These are phyloP conservation scores for Amaranthus cruentus DNA, from an alignment of 148 eudicot species.

Conservation along the genomic window DNA sequence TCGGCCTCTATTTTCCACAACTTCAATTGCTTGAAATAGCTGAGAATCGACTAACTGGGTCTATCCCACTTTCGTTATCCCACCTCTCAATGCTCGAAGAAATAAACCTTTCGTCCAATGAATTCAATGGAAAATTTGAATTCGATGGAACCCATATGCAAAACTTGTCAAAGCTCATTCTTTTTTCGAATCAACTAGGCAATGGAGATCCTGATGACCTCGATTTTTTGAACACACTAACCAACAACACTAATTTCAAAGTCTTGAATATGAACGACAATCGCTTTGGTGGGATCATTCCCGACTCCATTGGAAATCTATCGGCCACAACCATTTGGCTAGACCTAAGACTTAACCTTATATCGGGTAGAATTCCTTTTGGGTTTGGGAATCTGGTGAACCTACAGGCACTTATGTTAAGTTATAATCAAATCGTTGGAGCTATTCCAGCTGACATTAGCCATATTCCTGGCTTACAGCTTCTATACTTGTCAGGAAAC, in stretches of 20 bases:
- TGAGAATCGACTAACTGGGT: slow-evolving; percentile 3
- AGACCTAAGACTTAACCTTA: neutral
- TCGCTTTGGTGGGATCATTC: slow-evolving; percentile 19
- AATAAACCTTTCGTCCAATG: neutral
- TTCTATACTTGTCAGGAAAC: slow-evolving; percentile 3
- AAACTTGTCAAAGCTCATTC: neutral
- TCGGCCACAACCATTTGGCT: neutral
- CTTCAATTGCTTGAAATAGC: neutral
- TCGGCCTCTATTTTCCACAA: slow-evolving; percentile 10
- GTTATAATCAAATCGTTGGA: slow-evolving; percentile 14
- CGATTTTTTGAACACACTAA: slow-evolving; percentile 9
- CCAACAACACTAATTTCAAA: slow-evolving; percentile 13
- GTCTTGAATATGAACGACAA: neutral
- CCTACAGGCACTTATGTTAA: neutral
- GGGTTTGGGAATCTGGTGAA: neutral
- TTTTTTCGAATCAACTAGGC: neutral
- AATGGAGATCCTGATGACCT: slow-evolving; percentile 10
- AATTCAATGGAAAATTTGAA: slow-evolving; percentile 12
- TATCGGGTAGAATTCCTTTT: slow-evolving; percentile 14
- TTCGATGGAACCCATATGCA: slow-evolving; percentile 3
- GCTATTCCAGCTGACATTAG: slow-evolving; percentile 22
- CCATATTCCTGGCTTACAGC: neutral
- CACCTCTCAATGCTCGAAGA: slow-evolving; percentile 4
- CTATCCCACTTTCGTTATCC: slow-evolving; percentile 11
- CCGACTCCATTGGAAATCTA: slow-evolving; percentile 13